Evolutionary conservation across 2,329 filamentous ascomycete genomes (phyloP).

Genomic region (Acephala macrosclerotiorum): DNA sequence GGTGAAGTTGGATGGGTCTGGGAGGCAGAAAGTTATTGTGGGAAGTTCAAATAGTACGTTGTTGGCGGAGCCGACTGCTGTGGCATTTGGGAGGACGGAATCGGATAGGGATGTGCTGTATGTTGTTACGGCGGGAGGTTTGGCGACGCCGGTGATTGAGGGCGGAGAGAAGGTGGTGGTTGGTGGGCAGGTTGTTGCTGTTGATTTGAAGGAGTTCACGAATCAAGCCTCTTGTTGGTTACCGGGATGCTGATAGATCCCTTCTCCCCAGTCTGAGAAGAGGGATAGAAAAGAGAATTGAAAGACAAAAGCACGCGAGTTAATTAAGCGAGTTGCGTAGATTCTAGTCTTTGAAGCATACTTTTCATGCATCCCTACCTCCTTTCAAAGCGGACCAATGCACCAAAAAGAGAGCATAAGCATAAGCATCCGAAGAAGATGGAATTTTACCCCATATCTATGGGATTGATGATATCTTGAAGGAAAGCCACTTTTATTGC

Average conservation of each 20-base stretch:
- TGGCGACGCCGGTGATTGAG: too few relatives aligned
- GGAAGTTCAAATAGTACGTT: neutral
- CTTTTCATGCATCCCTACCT: slow-evolving; percentile 52
- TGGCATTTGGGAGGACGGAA: neutral
- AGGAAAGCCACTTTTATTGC: slow-evolving; percentile 64
- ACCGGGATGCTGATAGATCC: too few relatives aligned
- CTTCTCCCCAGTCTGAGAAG: too few relatives aligned
- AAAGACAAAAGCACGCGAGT: too few relatives aligned
- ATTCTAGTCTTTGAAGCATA: neutral
- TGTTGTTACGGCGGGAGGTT: neutral
- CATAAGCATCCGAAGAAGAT: slow-evolving; percentile 62
- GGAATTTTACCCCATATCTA: slow-evolving; percentile 66
- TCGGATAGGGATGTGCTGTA: neutral
- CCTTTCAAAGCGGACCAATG: slow-evolving; percentile 54
- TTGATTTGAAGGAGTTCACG: too few relatives aligned
- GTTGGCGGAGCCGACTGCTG: neutral
- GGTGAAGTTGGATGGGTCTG: neutral
- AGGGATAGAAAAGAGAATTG: too few relatives aligned
- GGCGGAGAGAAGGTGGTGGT: too few relatives aligned
- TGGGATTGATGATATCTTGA: slow-evolving; percentile 58
- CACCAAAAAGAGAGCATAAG: slow-evolving; percentile 54
- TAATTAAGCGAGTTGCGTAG: too few relatives aligned
- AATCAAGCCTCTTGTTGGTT: too few relatives aligned
- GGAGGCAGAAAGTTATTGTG: neutral
- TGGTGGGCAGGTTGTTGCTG: too few relatives aligned